Evolutionary conservation across 2,329 filamentous ascomycete genomes (phyloP).

Genomic region (Monilinia fructicola): DNA sequence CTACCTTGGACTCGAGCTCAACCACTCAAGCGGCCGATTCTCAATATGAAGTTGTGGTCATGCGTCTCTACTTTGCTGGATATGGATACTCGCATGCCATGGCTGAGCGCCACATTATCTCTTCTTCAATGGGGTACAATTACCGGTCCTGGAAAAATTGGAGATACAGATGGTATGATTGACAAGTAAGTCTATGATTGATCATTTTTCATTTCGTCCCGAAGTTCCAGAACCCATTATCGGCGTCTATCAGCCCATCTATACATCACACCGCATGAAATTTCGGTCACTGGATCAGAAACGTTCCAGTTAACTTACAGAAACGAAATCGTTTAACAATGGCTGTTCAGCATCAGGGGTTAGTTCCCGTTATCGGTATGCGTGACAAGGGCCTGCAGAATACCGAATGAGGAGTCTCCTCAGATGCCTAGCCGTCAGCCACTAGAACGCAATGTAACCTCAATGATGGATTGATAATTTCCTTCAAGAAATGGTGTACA

Average conservation of each 20-base stretch:
- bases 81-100: conserved; percentile 82
- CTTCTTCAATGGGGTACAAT: conserved; percentile 74
- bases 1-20: conserved; percentile 25
- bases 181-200: conserved; percentile 68
- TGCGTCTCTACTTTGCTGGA: conserved; percentile 71
- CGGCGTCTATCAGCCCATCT: conserved; percentile 24
- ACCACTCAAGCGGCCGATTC: conserved; percentile 47
- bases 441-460: conserved; percentile 30
- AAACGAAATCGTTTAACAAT: conserved; percentile 31
- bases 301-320: conserved; percentile 38
- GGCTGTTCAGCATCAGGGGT: conserved; percentile 25
- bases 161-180: conserved; percentile 71
- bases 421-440: conserved; percentile 21
- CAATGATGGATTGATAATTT: conserved; percentile 17
- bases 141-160: conserved; percentile 72
- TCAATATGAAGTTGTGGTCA: conserved; percentile 75
- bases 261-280: conserved; percentile 25
- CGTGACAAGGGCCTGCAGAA: conserved; percentile 36
- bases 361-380: conserved; percentile 34
- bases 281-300: conserved; percentile 52
- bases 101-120: conserved; percentile 74
- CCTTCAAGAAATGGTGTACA: conserved; percentile 4
- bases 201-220: conserved; percentile 23
- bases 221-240: conserved; percentile 15
- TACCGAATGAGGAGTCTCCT: conserved; percentile 24